Evolutionary conservation across 805 yeast species (phyloP).

Genomic region (Lipomyces lipofer): DNA sequence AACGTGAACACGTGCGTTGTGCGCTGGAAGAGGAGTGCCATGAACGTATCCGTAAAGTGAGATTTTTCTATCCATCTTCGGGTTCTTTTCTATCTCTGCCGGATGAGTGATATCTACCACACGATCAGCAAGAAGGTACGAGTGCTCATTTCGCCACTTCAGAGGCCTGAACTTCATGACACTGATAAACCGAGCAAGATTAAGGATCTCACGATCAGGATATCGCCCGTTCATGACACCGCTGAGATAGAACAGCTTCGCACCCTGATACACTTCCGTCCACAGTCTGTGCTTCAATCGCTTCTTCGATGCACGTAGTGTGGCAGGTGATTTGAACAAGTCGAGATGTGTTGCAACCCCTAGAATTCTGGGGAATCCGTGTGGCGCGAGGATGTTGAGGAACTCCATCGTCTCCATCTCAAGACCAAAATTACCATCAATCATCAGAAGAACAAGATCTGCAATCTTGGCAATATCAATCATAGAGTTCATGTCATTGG

Average conservation of each 20-base stretch:
- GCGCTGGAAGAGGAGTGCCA: constrained; percentile 78
- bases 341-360: constrained; percentile 97
- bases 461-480: constrained; percentile 94
- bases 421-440: constrained; percentile 96
- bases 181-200: constrained; percentile 85
- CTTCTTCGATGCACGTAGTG: constrained; percentile 88
- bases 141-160: constrained; percentile 99
- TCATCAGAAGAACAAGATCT: constrained; percentile 81
- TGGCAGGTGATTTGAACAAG: constrained; percentile 83
- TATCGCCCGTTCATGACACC: constrained; percentile 97
- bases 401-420: constrained; percentile 99
- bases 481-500: constrained; percentile 92
- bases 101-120: constrained; percentile 95
- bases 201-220: constrained; percentile 93
- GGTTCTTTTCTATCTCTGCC: constrained; percentile 68
- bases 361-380: constrained; percentile 96
- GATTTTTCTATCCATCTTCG: constrained; percentile 82
- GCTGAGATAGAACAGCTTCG: constrained; percentile 87
- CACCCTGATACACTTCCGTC: constrained; percentile 99
- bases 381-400: constrained; percentile 91
- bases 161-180: constrained; percentile 99
- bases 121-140: constrained; percentile 87
- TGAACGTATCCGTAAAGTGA: constrained; percentile 93
- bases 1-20: constrained; percentile 78
- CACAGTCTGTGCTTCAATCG: constrained; percentile 91